Evolutionary conservation across 1,284 basidiomycete genomes (phyloP).

Genomic region (Naganishia cerealis): DNA sequence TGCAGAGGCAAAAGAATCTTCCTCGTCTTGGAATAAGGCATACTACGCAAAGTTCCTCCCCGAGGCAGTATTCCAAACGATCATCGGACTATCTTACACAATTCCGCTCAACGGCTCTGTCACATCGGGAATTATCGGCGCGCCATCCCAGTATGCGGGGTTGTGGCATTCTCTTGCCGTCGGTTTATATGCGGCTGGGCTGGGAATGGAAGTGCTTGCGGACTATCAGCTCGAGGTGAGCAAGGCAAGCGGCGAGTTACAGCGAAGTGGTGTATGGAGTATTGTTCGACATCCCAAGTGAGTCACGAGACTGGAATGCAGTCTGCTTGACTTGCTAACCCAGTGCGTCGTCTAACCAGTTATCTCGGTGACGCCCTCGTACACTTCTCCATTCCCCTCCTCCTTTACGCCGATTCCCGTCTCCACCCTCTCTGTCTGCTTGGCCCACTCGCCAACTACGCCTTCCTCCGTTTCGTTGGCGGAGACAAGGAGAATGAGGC

Average conservation of each 20-base stretch:
- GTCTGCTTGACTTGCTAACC: background rate
- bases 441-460: constrained; percentile 39
- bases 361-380: constrained; percentile 42
- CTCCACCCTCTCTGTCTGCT: constrained; percentile 39
- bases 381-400: constrained; percentile 40
- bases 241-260: constrained; percentile 34
- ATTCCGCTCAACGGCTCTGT: constrained; percentile 35
- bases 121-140: constrained; percentile 21
- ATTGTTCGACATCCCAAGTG: constrained; percentile 44
- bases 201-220: constrained; percentile 37
- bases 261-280: constrained; percentile 39
- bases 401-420: constrained; percentile 36
- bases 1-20: constrained; percentile 28
- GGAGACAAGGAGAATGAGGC: constrained; percentile 43
- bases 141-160: constrained; percentile 18
- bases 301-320: constrained; percentile 16
- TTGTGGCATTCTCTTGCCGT: constrained; percentile 34
- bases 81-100: constrained; percentile 40
- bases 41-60: constrained; percentile 34
- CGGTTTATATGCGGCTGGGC: constrained; percentile 36
- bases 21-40: constrained; percentile 35
- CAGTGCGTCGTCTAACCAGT: constrained; percentile 21
- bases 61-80: constrained; percentile 37
- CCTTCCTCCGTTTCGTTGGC: constrained; percentile 39
- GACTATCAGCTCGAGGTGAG: constrained; percentile 38